Conservation (phyloP, 2,329 filamentous ascomycete genomes). For the Pseudonectria buxi region DNA sequence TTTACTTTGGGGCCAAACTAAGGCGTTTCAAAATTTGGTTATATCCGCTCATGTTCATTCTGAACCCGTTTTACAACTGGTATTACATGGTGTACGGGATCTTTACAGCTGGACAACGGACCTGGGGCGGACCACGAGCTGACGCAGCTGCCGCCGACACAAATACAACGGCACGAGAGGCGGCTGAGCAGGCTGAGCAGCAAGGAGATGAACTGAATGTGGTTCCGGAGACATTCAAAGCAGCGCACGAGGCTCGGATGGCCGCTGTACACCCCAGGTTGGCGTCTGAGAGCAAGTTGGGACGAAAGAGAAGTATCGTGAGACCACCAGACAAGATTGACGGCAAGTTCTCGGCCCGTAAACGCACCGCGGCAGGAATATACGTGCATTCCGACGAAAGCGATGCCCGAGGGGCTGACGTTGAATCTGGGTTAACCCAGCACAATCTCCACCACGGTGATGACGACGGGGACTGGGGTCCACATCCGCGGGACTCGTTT, state of each 20-base stretch:
- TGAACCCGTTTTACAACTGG: conserved; percentile 98
- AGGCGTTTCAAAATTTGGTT: conserved; percentile 89
- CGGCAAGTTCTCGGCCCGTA: conserved; percentile 69
- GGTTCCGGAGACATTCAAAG: conserved; percentile 76
- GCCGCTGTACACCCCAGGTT: conserved; percentile 24
- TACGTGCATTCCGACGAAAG: conserved; percentile 64
- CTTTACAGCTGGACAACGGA: conserved; percentile 87
- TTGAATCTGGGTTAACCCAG: conserved; percentile 14
- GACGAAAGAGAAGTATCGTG: conserved; percentile 50
- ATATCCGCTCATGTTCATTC: conserved; percentile 89
- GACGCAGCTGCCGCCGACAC: conserved; percentile 77
- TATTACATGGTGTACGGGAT: conserved; percentile 96
- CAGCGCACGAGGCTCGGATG: conserved; percentile 44
- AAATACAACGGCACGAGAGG: conserved; percentile 70
- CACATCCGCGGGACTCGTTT: conserved; percentile 47
- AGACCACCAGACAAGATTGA: conserved; percentile 69
- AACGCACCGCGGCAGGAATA: conserved; percentile 59
- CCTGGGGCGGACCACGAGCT: conserved; percentile 89
- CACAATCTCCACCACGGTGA: not conserved
- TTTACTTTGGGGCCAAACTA: conserved; percentile 87
- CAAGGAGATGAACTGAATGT: conserved; percentile 85
- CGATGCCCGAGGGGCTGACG: conserved; percentile 22
- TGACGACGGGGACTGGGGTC: conserved; percentile 1
- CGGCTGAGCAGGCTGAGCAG: conserved; percentile 72
- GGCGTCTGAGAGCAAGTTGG: conserved; percentile 29